phyloP scores from a whole-genome alignment of 2,329 filamentous ascomycete species.

The Scytalidium lignicola region DNA sequence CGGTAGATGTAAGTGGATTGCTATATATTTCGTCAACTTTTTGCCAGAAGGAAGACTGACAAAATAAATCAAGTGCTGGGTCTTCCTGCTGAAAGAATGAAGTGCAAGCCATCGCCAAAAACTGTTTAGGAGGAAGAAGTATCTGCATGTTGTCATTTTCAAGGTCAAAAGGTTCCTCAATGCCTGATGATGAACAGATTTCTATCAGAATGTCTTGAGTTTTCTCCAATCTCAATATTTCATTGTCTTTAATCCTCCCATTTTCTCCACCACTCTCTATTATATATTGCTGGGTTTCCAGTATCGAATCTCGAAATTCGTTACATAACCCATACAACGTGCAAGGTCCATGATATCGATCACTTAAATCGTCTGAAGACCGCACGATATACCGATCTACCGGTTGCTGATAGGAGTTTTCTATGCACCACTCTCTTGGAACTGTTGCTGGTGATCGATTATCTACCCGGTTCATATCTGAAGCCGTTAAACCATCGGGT shows the following conservation, averaged over 20 bases:
- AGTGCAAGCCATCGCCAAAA: not conserved
- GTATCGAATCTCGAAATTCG: not conserved
- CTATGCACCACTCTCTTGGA: no score
- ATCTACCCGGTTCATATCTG: no score
- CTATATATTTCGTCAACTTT: slow-evolving; percentile 1
- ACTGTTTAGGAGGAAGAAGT: slow-evolving; percentile 1
- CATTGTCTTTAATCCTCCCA: no score
- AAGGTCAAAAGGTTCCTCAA: not conserved
- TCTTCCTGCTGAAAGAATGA: slow-evolving; percentile 1
- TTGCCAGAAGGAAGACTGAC: not conserved
- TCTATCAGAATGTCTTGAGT: not conserved
- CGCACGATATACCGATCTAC: not conserved
- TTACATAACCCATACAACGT: not conserved
- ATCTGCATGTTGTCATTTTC: not conserved
- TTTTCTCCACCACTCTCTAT: no score
- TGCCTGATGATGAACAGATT: not conserved
- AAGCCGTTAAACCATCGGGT: no score
- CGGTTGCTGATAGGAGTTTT: no score
- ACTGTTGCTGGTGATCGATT: no score
- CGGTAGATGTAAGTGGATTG: not conserved
- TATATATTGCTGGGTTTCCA: no score
- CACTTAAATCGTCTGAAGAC: not conserved
- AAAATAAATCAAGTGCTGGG: not conserved
- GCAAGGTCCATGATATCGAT: not conserved
- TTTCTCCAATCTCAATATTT: no score